These are phyloP conservation scores for Emergomyces pasteurianus DNA, from an alignment of 2,329 filamentous ascomycete species.

Conservation along the genomic window DNA sequence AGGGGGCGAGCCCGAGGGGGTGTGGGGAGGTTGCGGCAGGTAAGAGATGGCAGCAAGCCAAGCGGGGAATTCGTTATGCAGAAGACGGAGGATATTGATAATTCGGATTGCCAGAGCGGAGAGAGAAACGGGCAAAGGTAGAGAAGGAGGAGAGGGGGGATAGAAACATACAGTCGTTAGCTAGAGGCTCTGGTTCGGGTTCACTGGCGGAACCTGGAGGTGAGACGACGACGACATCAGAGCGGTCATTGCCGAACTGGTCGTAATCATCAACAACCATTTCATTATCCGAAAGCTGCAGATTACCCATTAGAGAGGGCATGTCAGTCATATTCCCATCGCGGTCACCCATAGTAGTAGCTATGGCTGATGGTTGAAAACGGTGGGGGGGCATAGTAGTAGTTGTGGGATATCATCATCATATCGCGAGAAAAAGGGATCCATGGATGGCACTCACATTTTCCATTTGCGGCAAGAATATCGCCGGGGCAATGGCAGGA, in stretches of 20 bases:
- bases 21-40: neutral
- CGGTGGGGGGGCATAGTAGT: neutral
- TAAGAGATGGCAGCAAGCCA: neutral
- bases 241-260: conserved; percentile 48
- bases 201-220: conserved; percentile 47
- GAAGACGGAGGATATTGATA: neutral
- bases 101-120: neutral
- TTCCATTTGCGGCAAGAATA: neutral
- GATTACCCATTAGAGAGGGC: conserved; percentile 10
- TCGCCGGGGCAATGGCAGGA: neutral
- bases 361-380: neutral
- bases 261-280: conserved; percentile 49
- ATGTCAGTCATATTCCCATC: conserved; percentile 16
- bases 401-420: no score
- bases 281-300: conserved; percentile 45
- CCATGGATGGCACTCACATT: neutral
- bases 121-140: neutral
- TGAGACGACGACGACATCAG: conserved; percentile 50
- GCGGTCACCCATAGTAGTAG: neutral
- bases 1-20: no score
- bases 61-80: neutral
- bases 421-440: neutral
- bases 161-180: conserved; percentile 43
- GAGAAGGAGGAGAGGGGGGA: neutral
- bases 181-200: conserved; percentile 34